Base-by-base conservation (phyloP, 257 asterid genomes). In the Phtheirospermum japonicum region DNA sequence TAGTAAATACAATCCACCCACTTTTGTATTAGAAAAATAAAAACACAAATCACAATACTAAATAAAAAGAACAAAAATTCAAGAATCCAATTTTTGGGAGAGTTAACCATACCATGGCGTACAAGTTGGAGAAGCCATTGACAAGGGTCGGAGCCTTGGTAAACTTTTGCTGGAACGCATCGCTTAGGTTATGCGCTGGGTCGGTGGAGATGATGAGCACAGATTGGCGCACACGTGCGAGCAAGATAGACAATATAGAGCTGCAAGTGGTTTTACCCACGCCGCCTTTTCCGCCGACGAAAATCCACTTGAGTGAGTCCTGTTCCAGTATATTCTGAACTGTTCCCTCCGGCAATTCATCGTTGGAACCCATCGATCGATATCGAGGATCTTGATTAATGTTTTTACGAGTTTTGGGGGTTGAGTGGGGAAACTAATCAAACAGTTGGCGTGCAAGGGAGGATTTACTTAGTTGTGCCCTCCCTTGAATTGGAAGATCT, bases 281-380 rank as follows among this genome's bases (percentile, higher is more conserved):
- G 26, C 98, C 98, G 30, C 98, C 97, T 70, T 92, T 92, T 1
- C 98, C 98, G 13, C 98, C 97, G 20, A 92, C 98, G 71, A 92
- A 92, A 32, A 92, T 89, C 98, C 97, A 92, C 71, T 92, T 92
- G 10, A 91, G 72, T 9, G 79, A 79, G 18, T 86, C 90, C 72
- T 91, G 98, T 12, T 86, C 93, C 17, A 88, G 66, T 46, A 92
- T 66, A 75, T 92, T 92, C 76, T 82, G 82, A 34, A 92, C 65
- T 0, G 95, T 78, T 11, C 83, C 96, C 63, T 88, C 95, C 46
- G 86, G 86, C 55, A 82, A 66, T 26, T 88, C 96, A 19, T 67
- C 75, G 74, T 62, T 68, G 46, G 85, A 80, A 67, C 73, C 93
- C 97, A 89, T 86, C 72, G 16, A 53, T 42, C 14, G 54, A 9